Percentiles rank a stretch among this genome's conserved stretches.
Evolutionary conservation across 805 yeast genomes (phyloP).

Genomic region (Kluyveromyces aestuarii): DNA sequence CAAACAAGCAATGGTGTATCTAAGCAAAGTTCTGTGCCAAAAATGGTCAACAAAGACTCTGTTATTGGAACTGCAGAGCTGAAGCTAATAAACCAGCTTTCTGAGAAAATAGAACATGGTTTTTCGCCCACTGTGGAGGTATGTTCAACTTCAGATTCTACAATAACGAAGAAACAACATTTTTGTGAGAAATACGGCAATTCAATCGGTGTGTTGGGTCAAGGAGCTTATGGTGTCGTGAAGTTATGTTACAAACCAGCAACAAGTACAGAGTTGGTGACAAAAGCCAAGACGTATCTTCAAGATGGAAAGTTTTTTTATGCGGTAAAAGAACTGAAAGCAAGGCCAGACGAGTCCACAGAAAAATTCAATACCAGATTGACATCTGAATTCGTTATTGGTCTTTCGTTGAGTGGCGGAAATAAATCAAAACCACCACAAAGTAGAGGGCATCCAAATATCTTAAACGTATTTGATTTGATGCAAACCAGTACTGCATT

Average conservation of each 20-base stretch:
- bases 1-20: not conserved
- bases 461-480: slow-evolving; percentile 71
- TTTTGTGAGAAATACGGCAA: slow-evolving; percentile 41
- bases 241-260: slow-evolving; percentile 57
- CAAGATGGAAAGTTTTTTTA: slow-evolving; percentile 61
- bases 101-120: slow-evolving; percentile 38
- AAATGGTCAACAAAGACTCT: slow-evolving; percentile 25
- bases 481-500: slow-evolving; percentile 65
- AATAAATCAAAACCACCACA: slow-evolving; percentile 2
- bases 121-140: slow-evolving; percentile 15
- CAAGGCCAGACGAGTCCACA: slow-evolving; percentile 75
- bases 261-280: slow-evolving; percentile 7
- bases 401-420: slow-evolving; percentile 63
- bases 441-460: slow-evolving; percentile 37
- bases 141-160: slow-evolving; percentile 1
- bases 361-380: slow-evolving; percentile 85
- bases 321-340: slow-evolving; percentile 83
- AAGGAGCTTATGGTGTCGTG: slow-evolving; percentile 95
- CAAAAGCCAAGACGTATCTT: slow-evolving; percentile 47
- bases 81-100: slow-evolving; percentile 38
- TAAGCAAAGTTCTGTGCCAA: slow-evolving; percentile 14
- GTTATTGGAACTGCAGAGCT: slow-evolving; percentile 45
- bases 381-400: slow-evolving; percentile 80
- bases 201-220: slow-evolving; percentile 55
- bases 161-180: slow-evolving; percentile 25